phyloP scores from a whole-genome alignment of 106 monocot genomes.

The Acorus gramineus region DNA sequence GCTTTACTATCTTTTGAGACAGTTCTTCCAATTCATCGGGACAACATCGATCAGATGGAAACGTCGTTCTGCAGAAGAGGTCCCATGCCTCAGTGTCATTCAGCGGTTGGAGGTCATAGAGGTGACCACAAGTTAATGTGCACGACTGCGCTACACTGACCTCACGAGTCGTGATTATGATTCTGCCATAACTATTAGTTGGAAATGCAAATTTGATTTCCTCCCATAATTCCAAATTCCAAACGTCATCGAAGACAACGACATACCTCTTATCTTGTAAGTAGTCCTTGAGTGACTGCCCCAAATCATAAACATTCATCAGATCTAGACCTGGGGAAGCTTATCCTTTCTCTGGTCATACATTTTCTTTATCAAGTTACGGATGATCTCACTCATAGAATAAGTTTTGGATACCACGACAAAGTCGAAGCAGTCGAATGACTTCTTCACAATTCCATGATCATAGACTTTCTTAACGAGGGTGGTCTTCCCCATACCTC shows the following conservation, averaged over 20 bases:
- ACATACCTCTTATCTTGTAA: conserved; percentile 22
- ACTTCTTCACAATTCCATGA: too few relatives aligned
- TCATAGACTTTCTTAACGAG: too few relatives aligned
- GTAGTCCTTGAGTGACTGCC: conserved; percentile 1
- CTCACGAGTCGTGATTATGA: conserved; percentile 22
- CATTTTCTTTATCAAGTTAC: too few relatives aligned
- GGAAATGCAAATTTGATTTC: conserved; percentile 16
- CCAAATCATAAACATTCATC: too few relatives aligned
- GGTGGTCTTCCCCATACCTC: too few relatives aligned
- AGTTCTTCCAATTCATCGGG: conserved; percentile 7
- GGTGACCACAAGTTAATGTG: not conserved
- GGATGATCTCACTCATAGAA: too few relatives aligned
- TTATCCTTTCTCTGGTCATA: too few relatives aligned
- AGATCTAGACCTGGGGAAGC: too few relatives aligned
- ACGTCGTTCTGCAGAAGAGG: conserved; percentile 17
- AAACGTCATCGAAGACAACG: conserved; percentile 28
- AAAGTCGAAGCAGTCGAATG: too few relatives aligned
- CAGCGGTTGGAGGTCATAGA: conserved; percentile 13
- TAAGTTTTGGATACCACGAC: too few relatives aligned
- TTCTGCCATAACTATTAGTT: conserved; percentile 7
- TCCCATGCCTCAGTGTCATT: not conserved
- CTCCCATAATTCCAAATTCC: conserved; percentile 3
- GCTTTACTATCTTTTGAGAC: conserved; percentile 2
- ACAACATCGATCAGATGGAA: conserved; percentile 8
- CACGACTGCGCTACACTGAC: conserved; percentile 3